Conservation (phyloP, 805 yeast species). For the Candida argentea region DNA sequence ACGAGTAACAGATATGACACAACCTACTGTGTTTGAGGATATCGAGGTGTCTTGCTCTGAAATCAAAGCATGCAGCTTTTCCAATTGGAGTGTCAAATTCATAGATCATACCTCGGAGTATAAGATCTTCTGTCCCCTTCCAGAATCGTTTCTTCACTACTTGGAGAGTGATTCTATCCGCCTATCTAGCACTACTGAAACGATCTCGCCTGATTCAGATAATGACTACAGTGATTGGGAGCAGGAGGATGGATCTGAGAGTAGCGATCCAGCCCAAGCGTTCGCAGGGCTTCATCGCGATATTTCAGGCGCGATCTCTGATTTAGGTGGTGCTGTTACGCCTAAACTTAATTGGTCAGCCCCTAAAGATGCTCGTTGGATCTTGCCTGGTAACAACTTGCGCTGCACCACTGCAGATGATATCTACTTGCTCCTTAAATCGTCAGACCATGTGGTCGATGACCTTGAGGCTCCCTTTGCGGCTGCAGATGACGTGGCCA, state of each 20-base stretch:
- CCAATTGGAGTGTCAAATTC: slow-evolving; percentile 23
- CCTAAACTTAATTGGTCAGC: slow-evolving; percentile 97
- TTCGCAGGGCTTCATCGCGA: slow-evolving; percentile 54
- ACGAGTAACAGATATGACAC: slow-evolving; percentile 3
- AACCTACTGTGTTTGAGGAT: slow-evolving; percentile 16
- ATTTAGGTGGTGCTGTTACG: slow-evolving; percentile 48
- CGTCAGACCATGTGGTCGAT: slow-evolving; percentile 81
- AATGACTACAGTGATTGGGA: slow-evolving; percentile 75
- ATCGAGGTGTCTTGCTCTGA: slow-evolving; percentile 16
- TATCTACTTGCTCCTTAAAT: slow-evolving; percentile 67
- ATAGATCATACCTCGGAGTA: slow-evolving; percentile 12
- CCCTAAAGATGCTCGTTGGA: slow-evolving; percentile 94
- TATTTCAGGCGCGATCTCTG: slow-evolving; percentile 35
- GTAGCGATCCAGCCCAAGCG: background rate
- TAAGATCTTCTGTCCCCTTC: slow-evolving; percentile 21
- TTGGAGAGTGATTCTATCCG: slow-evolving; percentile 54
- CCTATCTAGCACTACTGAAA: slow-evolving; percentile 47
- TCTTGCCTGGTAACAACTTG: slow-evolving; percentile 65
- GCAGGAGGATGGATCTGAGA: slow-evolving; percentile 22
- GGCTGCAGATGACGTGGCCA: slow-evolving; percentile 20
- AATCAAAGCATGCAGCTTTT: slow-evolving; percentile 23
- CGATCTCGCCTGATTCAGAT: slow-evolving; percentile 30
- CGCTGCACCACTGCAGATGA: slow-evolving; percentile 66
- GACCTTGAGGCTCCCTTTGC: slow-evolving; percentile 71
- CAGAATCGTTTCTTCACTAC: slow-evolving; percentile 23